These are phyloP conservation scores for Rhodamnia argentea DNA, from an alignment of 345 rosid genomes.

Conservation along the genomic window DNA sequence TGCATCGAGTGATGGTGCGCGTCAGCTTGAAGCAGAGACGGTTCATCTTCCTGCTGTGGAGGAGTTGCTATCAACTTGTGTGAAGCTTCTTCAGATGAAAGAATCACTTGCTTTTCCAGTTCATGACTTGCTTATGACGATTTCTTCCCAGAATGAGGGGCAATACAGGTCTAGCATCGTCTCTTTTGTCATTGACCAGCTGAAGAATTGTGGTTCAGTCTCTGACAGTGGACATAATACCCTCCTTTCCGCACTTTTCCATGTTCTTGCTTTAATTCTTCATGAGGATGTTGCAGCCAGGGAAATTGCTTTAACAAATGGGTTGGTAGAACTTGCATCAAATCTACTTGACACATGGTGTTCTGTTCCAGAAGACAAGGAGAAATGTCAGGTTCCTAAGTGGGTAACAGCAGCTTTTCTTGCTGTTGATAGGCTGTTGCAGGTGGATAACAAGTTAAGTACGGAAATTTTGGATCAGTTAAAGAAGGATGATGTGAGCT, in stretches of 20 bases:
- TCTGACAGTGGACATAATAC: conserved; percentile 44
- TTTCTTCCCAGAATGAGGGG: conserved; percentile 84
- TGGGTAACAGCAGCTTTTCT: conserved; percentile 96
- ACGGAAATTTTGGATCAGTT: conserved; percentile 65
- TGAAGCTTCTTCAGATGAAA: conserved; percentile 83
- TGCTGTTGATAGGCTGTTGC: conserved; percentile 83
- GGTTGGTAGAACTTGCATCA: conserved; percentile 58
- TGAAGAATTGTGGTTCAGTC: conserved; percentile 42
- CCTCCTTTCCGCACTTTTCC: conserved; percentile 59
- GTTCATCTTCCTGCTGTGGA: conserved; percentile 83
- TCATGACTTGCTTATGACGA: conserved; percentile 72
- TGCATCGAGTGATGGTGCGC: conserved; percentile 28
- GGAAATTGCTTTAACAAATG: conserved; percentile 67
- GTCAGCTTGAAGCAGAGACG: conserved; percentile 58
- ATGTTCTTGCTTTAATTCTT: conserved; percentile 86
- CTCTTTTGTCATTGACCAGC: conserved; percentile 61
- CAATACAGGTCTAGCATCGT: conserved; percentile 69
- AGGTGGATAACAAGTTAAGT: conserved; percentile 71
- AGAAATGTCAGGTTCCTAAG: conserved; percentile 56
- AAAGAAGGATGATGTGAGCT: conserved; percentile 32
- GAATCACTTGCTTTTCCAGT: conserved; percentile 86
- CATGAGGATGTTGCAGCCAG: conserved; percentile 82
- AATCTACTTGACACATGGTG: conserved; percentile 78
- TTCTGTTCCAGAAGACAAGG: conserved; percentile 37
- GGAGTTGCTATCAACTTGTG: conserved; percentile 78